These are phyloP conservation scores for Cyclocybe cylindracea DNA, from an alignment of 768 basidiomycete species.

Conservation along the genomic window DNA sequence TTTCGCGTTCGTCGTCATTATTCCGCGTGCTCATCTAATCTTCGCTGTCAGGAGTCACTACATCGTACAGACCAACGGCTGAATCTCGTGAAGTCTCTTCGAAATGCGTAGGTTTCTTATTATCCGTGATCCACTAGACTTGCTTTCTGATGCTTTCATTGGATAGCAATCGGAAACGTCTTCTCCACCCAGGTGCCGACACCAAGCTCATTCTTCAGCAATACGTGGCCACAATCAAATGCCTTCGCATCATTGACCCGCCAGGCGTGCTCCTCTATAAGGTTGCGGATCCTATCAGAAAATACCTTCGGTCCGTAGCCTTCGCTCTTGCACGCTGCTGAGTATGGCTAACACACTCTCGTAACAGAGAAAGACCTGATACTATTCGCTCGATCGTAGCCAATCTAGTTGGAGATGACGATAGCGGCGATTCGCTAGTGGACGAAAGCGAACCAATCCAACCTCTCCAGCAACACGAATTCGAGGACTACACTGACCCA, in stretches of 20 bases:
- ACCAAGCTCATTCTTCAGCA: constrained; percentile 87
- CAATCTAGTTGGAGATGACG: constrained; percentile 84
- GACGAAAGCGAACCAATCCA: constrained; percentile 84
- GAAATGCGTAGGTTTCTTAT: constrained; percentile 65
- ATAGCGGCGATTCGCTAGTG: constrained; percentile 76
- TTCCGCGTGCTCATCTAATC: neutral
- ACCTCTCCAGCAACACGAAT: constrained; percentile 70
- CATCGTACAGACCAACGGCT: constrained; percentile 80
- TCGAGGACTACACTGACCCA: constrained; percentile 88
- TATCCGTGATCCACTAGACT: neutral
- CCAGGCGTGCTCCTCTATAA: constrained; percentile 91
- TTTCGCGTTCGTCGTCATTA: neutral
- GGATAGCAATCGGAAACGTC: constrained; percentile 76
- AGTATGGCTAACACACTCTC: neutral
- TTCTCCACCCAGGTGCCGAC: constrained; percentile 95
- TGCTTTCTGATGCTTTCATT: constrained; percentile 3
- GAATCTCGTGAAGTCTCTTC: constrained; percentile 73
- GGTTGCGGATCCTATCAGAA: constrained; percentile 89
- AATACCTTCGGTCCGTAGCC: constrained; percentile 72
- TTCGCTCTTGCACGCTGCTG: neutral
- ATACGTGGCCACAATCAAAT: constrained; percentile 92
- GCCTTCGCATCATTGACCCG: constrained; percentile 87
- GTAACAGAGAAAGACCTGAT: constrained; percentile 75
- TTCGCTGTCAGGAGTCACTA: constrained; percentile 63
- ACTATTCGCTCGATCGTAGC: constrained; percentile 89